Evolutionary conservation across 2,329 filamentous ascomycete genomes (phyloP).

Genomic region (Ustulina deusta): DNA sequence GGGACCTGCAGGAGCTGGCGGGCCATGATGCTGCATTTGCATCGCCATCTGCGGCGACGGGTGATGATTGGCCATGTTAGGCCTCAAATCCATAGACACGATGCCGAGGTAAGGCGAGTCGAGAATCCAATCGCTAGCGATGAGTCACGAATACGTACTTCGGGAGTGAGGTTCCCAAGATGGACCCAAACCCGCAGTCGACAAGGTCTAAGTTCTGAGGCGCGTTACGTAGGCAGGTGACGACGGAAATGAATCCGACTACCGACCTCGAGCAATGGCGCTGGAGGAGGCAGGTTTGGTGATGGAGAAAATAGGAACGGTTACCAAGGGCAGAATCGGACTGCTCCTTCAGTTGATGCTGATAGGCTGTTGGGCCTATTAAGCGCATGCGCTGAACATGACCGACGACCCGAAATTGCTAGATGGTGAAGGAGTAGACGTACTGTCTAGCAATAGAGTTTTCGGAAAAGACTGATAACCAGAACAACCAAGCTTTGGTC

Average conservation of each 20-base stretch:
- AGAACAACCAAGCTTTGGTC: not conserved
- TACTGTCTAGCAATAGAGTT: not conserved
- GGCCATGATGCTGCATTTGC: constrained; percentile 74
- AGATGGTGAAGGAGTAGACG: constrained; percentile 4
- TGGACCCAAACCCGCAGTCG: not conserved
- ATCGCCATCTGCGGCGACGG: constrained; percentile 83
- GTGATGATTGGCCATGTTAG: constrained; percentile 79
- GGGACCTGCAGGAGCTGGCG: constrained; percentile 68
- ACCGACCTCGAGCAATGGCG: not conserved
- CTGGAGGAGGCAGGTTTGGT: not conserved
- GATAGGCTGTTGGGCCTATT: constrained; percentile 20
- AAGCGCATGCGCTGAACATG: constrained; percentile 29
- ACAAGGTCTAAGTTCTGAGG: not conserved
- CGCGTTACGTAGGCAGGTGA: not conserved
- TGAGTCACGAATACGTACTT: constrained; percentile 4
- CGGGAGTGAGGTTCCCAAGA: not conserved
- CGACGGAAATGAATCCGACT: too few relatives aligned
- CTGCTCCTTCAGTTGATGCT: constrained; percentile 12
- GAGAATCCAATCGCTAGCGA: not conserved
- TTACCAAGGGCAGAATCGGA: constrained; percentile 1
- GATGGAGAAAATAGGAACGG: not conserved
- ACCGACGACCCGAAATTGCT: constrained; percentile 10
- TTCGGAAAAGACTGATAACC: not conserved
- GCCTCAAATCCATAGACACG: constrained; percentile 5
- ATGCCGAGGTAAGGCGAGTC: not conserved